Percentiles rank a stretch among this genome's conserved stretches.
These are phyloP conservation scores for Volvox reticuliferus DNA, from an alignment of 139 green algal genomes.

Conservation along the genomic window DNA sequence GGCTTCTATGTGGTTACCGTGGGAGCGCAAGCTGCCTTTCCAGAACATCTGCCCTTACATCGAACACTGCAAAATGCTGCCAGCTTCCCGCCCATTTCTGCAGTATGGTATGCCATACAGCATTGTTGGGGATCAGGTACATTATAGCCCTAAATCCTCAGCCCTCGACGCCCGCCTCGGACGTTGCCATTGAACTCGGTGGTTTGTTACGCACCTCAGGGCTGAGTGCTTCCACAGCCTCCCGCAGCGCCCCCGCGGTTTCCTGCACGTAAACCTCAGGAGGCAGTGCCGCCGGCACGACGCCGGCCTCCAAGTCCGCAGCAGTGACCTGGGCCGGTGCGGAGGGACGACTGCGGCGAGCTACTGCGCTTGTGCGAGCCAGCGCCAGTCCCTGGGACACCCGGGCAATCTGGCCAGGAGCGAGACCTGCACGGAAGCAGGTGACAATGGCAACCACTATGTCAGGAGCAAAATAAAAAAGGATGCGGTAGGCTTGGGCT, in stretches of 20 bases:
- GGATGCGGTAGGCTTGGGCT: no score
- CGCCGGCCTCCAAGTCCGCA: neutral
- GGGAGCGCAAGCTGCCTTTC: no score
- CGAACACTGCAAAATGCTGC: no score
- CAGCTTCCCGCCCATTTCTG: no score
- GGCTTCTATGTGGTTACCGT: no score
- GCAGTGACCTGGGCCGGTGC: neutral
- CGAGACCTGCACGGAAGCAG: neutral
- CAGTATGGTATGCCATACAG: no score
- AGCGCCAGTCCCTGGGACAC: constrained; percentile 47
- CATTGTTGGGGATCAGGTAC: no score
- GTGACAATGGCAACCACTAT: neutral
- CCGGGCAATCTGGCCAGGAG: constrained; percentile 26
- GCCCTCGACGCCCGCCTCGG: no score
- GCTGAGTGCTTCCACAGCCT: constrained; percentile 23
- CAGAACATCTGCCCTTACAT: no score
- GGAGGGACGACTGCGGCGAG: neutral
- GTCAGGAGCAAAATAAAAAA: no score
- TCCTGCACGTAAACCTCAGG: constrained; percentile 4
- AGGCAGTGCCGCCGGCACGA: neutral
- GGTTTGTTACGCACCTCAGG: neutral
- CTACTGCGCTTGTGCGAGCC: constrained; percentile 15
- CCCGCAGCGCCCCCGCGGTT: constrained; percentile 26
- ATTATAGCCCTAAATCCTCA: no score
- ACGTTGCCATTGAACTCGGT: no score